Percentiles rank a stretch among this genome's conserved stretches.
Evolutionary conservation across 2,329 filamentous ascomycete species (phyloP).

Genomic region (Davidsoniella australis): DNA sequence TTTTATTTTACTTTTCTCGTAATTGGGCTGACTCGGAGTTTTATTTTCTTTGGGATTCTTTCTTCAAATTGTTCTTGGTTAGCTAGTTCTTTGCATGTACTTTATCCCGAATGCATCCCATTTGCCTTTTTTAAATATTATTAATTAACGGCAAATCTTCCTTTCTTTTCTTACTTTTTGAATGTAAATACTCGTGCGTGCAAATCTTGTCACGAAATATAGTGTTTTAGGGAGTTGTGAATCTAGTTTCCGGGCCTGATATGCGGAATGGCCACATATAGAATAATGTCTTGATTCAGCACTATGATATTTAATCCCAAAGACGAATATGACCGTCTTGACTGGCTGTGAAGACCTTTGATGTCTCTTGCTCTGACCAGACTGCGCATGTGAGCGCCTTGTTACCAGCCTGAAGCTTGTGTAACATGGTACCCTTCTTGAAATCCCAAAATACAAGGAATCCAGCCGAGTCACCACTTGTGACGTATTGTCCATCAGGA

Average conservation of each 20-base stretch:
- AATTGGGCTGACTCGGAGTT: not conserved
- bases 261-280: not conserved
- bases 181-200: not conserved
- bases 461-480: slow-evolving; percentile 71
- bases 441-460: slow-evolving; percentile 97
- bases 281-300: not conserved
- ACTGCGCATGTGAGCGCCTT: slow-evolving; percentile 69
- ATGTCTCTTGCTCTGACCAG: slow-evolving; percentile 97
- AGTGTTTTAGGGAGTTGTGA: too few relatives aligned
- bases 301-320: slow-evolving; percentile 56
- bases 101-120: not conserved
- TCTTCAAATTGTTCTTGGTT: not conserved
- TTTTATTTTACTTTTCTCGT: not conserved
- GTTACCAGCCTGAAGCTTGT: slow-evolving; percentile 79
- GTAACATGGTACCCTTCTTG: slow-evolving; percentile 99
- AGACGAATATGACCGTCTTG: slow-evolving; percentile 78
- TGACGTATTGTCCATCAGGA: slow-evolving; percentile 83
- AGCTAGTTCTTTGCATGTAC: not conserved
- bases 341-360: slow-evolving; percentile 81
- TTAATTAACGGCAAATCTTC: not conserved
- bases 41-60: not conserved
- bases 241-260: not conserved
- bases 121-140: not conserved
- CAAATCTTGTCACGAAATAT: too few relatives aligned
- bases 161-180: not conserved